Base-by-base conservation (phyloP, 2,329 filamentous ascomycete genomes). In the Cytospora schulzeri region DNA sequence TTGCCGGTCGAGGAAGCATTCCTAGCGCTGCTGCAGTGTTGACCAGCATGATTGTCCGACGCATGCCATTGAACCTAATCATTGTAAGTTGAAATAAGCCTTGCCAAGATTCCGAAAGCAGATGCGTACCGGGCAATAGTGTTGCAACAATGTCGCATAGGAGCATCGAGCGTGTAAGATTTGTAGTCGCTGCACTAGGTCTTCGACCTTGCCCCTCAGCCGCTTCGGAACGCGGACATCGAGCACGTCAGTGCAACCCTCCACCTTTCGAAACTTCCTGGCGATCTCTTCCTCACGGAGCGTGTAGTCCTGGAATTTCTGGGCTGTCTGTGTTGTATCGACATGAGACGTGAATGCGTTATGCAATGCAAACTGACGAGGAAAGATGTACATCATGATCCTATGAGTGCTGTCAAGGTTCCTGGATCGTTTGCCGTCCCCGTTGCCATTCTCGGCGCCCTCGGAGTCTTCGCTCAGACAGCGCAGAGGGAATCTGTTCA, bases 361-460 rank as follows among this genome's bases (percentile, higher is more conserved):
- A 73, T 96, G 92, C 4, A 99, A 79, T 17, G 87, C 86, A 72
- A 97, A 98, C 72, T 98, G 93, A 14, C 89, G 84, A 35, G 95
- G 95, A 70, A 99, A 99, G 1, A 99, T 88, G 75, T 98, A 94
- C 81, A 94, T 95, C 85, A 97, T 86, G 24, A 96, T 77, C 69
- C 90, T 91, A 14, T 87, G 72, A 0, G 88, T 91, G 67, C 89
- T 84, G 15, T 76, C 72, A 1, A 79, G 71, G 70, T 85, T 78
- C n/a, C 45, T 78, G 70, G 41, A 56, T 57, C 19, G 57, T 26
- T 48, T 28, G 50, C 7, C 50, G 22, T 56, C 28, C 17, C 29
- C 9, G 7, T 29, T 31, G 28, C 17, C 45, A 5, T 66, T 64
- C 5, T 58, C 54, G 0, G 48, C 52, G 6, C 62, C 45, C 3